A percentile compares a stretch with the other conserved stretches of the same genome.
Evolutionary conservation across 768 basidiomycete genomes (phyloP).

Genomic region (Chalciporus pseudorubinellus): DNA sequence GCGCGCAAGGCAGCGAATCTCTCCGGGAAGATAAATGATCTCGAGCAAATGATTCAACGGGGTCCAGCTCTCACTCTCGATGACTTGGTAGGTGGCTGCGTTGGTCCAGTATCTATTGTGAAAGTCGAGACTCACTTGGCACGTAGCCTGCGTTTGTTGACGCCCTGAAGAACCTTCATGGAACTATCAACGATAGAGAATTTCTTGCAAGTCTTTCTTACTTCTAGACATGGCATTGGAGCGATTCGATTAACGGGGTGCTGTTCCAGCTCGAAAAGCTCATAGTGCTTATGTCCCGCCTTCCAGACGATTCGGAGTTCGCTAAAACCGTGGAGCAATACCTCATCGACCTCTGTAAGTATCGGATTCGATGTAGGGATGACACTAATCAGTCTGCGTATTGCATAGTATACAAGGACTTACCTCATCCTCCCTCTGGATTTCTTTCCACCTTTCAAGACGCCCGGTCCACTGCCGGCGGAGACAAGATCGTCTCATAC

Average conservation of each 20-base stretch:
- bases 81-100: conserved; percentile 28
- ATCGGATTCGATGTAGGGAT: background rate
- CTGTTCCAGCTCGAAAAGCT: conserved; percentile 57
- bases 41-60: conserved; percentile 28
- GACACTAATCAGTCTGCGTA: background rate
- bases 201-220: conserved; percentile 46
- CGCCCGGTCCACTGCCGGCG: background rate
- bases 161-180: conserved; percentile 41
- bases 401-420: conserved; percentile 66
- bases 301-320: conserved; percentile 31
- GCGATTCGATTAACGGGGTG: conserved; percentile 4
- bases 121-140: background rate
- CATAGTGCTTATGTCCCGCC: conserved; percentile 57
- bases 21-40: conserved; percentile 22
- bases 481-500: conserved; percentile 36
- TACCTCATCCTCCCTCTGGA: conserved; percentile 68
- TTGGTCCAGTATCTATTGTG: background rate
- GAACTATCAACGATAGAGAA: conserved; percentile 55
- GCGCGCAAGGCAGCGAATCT: background rate
- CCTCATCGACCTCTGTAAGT: conserved; percentile 57
- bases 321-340: conserved; percentile 43
- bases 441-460: conserved; percentile 40
- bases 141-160: conserved; percentile 49
- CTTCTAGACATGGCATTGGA: background rate
- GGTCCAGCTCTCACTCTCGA: conserved; percentile 23